Conservation (phyloP, 257 asterid species). For the Handroanthus guayacan region DNA sequence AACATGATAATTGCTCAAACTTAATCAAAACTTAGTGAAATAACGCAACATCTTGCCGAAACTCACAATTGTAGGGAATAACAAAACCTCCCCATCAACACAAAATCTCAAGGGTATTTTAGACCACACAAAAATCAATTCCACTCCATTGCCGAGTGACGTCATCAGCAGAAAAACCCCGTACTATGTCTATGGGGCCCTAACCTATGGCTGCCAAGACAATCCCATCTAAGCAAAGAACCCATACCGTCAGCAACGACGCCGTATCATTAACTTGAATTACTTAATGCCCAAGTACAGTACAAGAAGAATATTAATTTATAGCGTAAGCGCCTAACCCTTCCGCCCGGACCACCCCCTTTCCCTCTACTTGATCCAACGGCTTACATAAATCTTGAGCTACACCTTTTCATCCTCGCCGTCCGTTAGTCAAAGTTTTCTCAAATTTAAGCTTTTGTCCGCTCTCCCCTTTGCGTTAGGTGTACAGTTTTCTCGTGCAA, state of each 20-base stretch:
- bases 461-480: conserved; percentile 35
- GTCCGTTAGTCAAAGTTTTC: conserved; percentile 26
- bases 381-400: conserved; percentile 45
- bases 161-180: conserved; percentile 41
- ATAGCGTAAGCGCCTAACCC: conserved; percentile 57
- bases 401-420: conserved; percentile 46
- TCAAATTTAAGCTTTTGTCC: conserved; percentile 40
- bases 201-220: conserved; percentile 15
- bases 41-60: conserved; percentile 3
- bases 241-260: conserved; percentile 27
- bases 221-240: conserved; percentile 41
- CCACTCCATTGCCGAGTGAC: conserved; percentile 27
- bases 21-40: too few relatives aligned
- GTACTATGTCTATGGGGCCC: conserved; percentile 46
- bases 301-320: conserved; percentile 53
- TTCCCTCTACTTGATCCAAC: conserved; percentile 44
- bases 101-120: conserved; percentile 15
- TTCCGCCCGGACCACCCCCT: conserved; percentile 15
- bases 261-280: conserved; percentile 35
- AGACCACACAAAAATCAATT: not conserved
- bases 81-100: not conserved
- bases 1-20: too few relatives aligned
- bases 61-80: not conserved
- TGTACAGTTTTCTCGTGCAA: conserved; percentile 47
- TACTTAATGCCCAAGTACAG: conserved; percentile 50